These are phyloP conservation scores for Penicillium sp. DNA, from an alignment of 2,329 filamentous ascomycete genomes.

Conservation along the genomic window DNA sequence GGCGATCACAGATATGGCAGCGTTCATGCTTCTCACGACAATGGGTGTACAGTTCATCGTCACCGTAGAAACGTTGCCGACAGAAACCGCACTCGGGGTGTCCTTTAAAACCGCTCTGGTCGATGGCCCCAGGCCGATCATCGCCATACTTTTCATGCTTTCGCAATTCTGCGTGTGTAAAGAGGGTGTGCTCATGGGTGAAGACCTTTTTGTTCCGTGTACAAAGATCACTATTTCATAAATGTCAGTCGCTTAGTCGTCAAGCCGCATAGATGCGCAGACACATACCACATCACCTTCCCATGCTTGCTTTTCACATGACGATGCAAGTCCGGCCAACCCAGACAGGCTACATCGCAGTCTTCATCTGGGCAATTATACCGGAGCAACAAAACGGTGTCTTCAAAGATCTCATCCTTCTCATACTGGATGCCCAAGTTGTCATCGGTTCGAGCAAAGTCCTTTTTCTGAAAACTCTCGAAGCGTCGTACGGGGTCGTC, in stretches of 20 bases:
- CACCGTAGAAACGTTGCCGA: slow-evolving; percentile 84
- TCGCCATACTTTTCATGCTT: slow-evolving; percentile 88
- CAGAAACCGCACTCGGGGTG: slow-evolving; percentile 95
- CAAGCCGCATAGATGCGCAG: background rate
- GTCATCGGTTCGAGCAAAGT: slow-evolving; percentile 73
- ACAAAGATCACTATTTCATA: slow-evolving; percentile 63
- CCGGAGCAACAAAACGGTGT: slow-evolving; percentile 77
- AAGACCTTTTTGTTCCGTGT: slow-evolving; percentile 96
- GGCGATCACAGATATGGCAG: slow-evolving; percentile 87
- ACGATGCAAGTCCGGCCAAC: slow-evolving; percentile 71
- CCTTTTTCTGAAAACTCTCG: slow-evolving; percentile 68
- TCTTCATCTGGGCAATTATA: slow-evolving; percentile 89
- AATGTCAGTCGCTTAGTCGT: slow-evolving; percentile 1
- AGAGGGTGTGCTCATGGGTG: slow-evolving; percentile 94
- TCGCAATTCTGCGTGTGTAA: slow-evolving; percentile 71
- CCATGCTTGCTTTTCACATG: slow-evolving; percentile 78
- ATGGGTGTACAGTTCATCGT: slow-evolving; percentile 89
- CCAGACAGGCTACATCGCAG: slow-evolving; percentile 79
- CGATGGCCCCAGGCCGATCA: slow-evolving; percentile 77
- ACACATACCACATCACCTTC: slow-evolving; percentile 71
- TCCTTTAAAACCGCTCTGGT: slow-evolving; percentile 93
- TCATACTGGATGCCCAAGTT: slow-evolving; percentile 91
- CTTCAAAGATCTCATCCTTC: slow-evolving; percentile 80
- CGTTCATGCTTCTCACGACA: slow-evolving; percentile 91
- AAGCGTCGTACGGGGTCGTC: slow-evolving; percentile 76